These are phyloP conservation scores for Agaricus blazei DNA, from an alignment of 768 basidiomycete genomes.

Conservation along the genomic window DNA sequence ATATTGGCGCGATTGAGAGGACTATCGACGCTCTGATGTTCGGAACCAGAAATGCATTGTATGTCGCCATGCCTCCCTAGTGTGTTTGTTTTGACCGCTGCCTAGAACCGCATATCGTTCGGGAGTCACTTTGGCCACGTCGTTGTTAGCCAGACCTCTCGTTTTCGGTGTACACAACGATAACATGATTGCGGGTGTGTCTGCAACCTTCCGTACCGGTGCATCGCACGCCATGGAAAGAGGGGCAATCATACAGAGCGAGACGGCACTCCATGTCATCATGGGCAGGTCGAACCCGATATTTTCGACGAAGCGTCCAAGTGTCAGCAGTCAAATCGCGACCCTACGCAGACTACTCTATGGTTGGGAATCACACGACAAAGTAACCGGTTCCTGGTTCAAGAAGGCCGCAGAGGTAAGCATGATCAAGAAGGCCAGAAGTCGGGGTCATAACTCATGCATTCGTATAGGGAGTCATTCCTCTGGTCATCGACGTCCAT, in stretches of 20 bases:
- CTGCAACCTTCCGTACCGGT: slow-evolving; percentile 56
- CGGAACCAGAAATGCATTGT: slow-evolving; percentile 70
- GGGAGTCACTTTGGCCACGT: slow-evolving; percentile 62
- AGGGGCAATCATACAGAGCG: slow-evolving; percentile 56
- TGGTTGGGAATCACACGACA: slow-evolving; percentile 42
- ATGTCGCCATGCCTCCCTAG: slow-evolving; percentile 22
- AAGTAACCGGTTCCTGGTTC: slow-evolving; percentile 51
- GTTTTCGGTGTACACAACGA: slow-evolving; percentile 28
- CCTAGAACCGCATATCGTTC: slow-evolving; percentile 57
- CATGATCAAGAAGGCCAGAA: background rate
- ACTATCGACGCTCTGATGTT: slow-evolving; percentile 73
- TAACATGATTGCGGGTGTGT: slow-evolving; percentile 55
- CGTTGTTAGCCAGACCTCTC: slow-evolving; percentile 38
- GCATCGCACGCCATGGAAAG: slow-evolving; percentile 51
- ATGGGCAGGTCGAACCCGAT: slow-evolving; percentile 39
- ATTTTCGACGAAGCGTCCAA: slow-evolving; percentile 24
- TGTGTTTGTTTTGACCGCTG: slow-evolving; percentile 1
- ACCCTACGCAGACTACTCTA: slow-evolving; percentile 56
- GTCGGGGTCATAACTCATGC: background rate
- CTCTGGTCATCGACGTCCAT: slow-evolving; percentile 62
- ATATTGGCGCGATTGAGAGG: slow-evolving; percentile 48
- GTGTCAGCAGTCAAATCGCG: slow-evolving; percentile 66
- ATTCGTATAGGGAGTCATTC: slow-evolving; percentile 46
- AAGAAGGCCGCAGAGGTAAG: slow-evolving; percentile 50
- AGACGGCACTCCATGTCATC: slow-evolving; percentile 58